A percentile compares a stretch with the other conserved stretches of the same genome.
phyloP scores from a whole-genome alignment of 140 eudicot genomes.

The Flaveria floridana region DNA sequence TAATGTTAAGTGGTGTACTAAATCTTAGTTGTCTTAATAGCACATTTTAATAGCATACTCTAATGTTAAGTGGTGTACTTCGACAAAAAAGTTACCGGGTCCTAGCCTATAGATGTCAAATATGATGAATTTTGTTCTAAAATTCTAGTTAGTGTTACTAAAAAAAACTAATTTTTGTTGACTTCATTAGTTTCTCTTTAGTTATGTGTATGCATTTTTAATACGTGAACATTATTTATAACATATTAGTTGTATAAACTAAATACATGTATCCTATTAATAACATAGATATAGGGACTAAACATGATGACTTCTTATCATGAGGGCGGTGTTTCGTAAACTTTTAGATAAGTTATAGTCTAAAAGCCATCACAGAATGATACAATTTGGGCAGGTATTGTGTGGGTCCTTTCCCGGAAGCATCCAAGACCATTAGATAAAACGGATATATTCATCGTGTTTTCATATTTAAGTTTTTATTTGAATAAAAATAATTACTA shows the following conservation, averaged over 20 bases:
- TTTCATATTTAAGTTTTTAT: background rate
- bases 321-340: background rate
- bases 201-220: background rate
- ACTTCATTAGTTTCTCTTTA: background rate
- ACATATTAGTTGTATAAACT: too few species aligned
- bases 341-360: background rate
- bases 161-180: background rate
- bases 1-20: background rate
- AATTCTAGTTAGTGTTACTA: too few species aligned
- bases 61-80: too few species aligned
- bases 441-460: background rate
- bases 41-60: too few species aligned
- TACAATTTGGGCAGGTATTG: conserved; percentile 23
- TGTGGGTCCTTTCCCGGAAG: conserved; percentile 24
- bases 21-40: too few species aligned
- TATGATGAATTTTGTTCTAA: too few species aligned
- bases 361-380: conserved; percentile 22
- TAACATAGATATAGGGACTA: conserved; percentile 5
- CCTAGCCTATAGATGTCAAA: too few species aligned
- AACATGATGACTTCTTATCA: background rate
- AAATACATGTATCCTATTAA: too few species aligned
- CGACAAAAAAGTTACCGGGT: too few species aligned
- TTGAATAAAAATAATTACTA: background rate
- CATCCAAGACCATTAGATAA: conserved; percentile 27
- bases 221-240: too few species aligned